Conservation (phyloP, 225 moss, liverwort and hornwort genomes). For the Bryum argenteum region DNA sequence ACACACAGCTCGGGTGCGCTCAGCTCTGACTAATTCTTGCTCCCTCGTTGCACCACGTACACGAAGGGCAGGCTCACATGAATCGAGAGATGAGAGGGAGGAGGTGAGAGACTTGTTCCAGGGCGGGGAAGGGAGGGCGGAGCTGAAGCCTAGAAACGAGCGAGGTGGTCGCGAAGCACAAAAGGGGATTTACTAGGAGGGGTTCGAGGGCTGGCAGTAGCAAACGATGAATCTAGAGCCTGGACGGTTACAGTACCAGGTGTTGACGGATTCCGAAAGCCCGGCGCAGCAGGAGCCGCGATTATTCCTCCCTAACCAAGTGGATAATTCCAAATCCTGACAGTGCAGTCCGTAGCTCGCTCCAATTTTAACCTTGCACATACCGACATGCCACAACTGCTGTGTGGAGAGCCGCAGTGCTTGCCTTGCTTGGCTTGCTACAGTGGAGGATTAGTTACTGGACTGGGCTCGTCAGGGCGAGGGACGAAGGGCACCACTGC, state of each 20-base stretch:
- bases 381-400: constrained; percentile 24
- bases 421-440: constrained; percentile 11
- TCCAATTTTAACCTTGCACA: constrained; percentile 3
- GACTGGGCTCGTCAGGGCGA: not conserved
- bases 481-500: constrained; percentile 2
- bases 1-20: not conserved
- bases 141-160: constrained; percentile 9
- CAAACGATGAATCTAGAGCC: constrained; percentile 21
- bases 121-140: not conserved
- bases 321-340: constrained; percentile 27
- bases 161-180: not conserved
- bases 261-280: constrained; percentile 30
- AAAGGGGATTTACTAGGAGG: constrained; percentile 1
- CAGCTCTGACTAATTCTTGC: not conserved
- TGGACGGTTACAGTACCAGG: constrained; percentile 23
- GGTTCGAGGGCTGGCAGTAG: constrained; percentile 22
- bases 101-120: not conserved
- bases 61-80: not conserved
- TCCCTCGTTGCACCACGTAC: not conserved
- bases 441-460: not conserved
- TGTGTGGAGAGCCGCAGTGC: not conserved
- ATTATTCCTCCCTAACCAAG: constrained; percentile 29
- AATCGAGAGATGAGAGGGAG: not conserved
- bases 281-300: constrained; percentile 25
- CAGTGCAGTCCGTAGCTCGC: constrained; percentile 5